phyloP scores from a whole-genome alignment of 2,329 filamentous ascomycete species.

The Xylogone sp. region DNA sequence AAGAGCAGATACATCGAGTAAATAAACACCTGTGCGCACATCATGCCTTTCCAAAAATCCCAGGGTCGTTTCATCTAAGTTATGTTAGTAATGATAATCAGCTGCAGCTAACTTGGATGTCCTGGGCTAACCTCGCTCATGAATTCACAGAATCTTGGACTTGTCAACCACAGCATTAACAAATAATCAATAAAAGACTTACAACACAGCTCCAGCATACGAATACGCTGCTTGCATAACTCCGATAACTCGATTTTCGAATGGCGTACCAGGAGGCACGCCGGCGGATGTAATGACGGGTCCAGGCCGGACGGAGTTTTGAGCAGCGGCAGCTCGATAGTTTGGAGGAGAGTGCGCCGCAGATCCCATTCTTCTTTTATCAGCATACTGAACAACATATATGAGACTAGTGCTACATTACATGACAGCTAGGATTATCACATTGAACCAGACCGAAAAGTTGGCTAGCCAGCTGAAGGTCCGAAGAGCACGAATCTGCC shows the following conservation, averaged over 20 bases:
- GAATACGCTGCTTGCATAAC: conserved; percentile 50
- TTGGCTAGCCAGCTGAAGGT: conserved; percentile 51
- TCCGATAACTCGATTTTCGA: conserved; percentile 37
- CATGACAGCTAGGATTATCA: conserved; percentile 46
- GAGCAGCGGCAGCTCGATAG: conserved; percentile 30
- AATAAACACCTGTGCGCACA: conserved; percentile 35
- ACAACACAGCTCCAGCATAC: conserved; percentile 54
- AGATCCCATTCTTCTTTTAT: conserved; percentile 46
- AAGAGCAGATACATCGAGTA: conserved; percentile 38
- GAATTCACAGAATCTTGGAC: conserved; percentile 50
- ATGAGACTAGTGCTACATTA: not conserved
- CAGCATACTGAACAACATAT: too few relatives aligned
- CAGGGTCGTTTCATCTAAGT: conserved; percentile 42
- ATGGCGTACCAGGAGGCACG: conserved; percentile 34
- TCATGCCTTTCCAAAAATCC: conserved; percentile 40
- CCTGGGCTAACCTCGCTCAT: too few relatives aligned
- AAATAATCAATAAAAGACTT: too few relatives aligned
- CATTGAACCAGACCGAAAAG: conserved; percentile 49
- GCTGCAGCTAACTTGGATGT: too few relatives aligned
- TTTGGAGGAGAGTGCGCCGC: conserved; percentile 44
- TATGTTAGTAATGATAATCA: too few relatives aligned
- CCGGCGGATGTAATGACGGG: conserved; percentile 32
- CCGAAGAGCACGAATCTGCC: conserved; percentile 51
- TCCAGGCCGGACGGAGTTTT: not conserved
- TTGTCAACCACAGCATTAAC: too few relatives aligned